Conservation (phyloP, 106 monocot species). For the Xerophyta viscosa region DNA sequence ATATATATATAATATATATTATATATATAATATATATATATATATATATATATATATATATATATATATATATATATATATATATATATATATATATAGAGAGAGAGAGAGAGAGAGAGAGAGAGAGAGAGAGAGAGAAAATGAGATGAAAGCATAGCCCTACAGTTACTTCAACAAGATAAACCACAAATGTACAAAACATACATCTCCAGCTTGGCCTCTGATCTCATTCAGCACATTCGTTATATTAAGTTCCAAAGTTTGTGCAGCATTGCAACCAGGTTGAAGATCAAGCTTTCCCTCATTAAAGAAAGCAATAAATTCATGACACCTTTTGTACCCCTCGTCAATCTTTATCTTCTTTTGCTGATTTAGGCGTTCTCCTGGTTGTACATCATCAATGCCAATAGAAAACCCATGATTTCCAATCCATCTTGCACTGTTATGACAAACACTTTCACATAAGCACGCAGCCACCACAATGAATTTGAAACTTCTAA, state of each 20-base stretch:
- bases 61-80: too few relatives aligned
- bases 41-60: too few relatives aligned
- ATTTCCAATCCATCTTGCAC: constrained; percentile 98
- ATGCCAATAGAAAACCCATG: constrained; percentile 99
- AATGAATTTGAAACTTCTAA: too few relatives aligned
- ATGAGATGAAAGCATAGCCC: too few relatives aligned
- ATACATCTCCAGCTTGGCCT: constrained; percentile 58
- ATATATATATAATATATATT: too few relatives aligned
- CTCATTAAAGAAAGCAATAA: constrained; percentile 48
- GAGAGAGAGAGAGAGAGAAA: too few relatives aligned
- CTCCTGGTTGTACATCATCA: constrained; percentile 92
- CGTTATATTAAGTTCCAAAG: constrained; percentile 63
- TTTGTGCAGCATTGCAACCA: constrained; percentile 70
- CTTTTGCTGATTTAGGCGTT: constrained; percentile 49
- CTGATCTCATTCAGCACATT: constrained; percentile 69
- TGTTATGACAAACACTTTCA: constrained; percentile 30
- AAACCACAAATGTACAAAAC: constrained; percentile 3
- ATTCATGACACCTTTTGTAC: constrained; percentile 49
- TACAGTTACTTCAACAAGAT: not conserved
- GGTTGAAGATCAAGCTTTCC: constrained; percentile 51
- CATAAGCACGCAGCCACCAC: too few relatives aligned
- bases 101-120: too few relatives aligned
- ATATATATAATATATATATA: too few relatives aligned
- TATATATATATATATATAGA: too few relatives aligned
- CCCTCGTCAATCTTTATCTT: constrained; percentile 62